These are phyloP conservation scores for Hypomontagnella monticulosa DNA, from an alignment of 495 filamentous ascomycete species.

Conservation along the genomic window DNA sequence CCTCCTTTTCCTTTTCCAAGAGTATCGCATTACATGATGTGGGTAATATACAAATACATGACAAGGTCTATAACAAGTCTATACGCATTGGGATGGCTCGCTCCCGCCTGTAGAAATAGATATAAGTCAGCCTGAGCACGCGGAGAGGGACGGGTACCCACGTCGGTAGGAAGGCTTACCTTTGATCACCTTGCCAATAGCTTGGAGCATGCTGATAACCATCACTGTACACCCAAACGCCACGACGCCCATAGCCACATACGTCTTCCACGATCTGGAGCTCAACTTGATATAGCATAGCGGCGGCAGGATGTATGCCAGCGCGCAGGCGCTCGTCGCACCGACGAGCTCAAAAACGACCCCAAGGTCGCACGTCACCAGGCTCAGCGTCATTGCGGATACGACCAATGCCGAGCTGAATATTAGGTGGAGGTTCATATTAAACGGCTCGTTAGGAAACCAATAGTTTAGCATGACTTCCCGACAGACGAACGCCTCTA, in stretches of 20 bases:
- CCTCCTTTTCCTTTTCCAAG: slow-evolving; percentile 21
- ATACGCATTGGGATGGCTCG: slow-evolving; percentile 46
- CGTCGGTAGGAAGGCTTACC: slow-evolving; percentile 46
- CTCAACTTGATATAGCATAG: slow-evolving; percentile 94
- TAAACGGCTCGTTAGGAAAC: slow-evolving; percentile 80
- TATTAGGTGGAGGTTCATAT: slow-evolving; percentile 83
- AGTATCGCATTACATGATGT: slow-evolving; percentile 27
- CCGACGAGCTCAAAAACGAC: slow-evolving; percentile 95
- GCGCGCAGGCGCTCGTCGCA: slow-evolving; percentile 89
- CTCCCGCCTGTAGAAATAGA: slow-evolving; percentile 38
- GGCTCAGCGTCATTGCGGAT: slow-evolving; percentile 75
- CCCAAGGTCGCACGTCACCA: slow-evolving; percentile 92
- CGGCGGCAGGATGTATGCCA: slow-evolving; percentile 95
- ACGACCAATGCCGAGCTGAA: slow-evolving; percentile 84
- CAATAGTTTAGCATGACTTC: slow-evolving; percentile 97
- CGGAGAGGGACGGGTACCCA: slow-evolving; percentile 25
- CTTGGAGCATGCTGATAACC: slow-evolving; percentile 81
- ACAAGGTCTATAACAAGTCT: slow-evolving; percentile 18
- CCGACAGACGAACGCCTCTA: slow-evolving; percentile 96
- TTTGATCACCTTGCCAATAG: slow-evolving; percentile 69
- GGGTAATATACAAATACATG: slow-evolving; percentile 39
- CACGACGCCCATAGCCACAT: slow-evolving; percentile 72
- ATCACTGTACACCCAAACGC: slow-evolving; percentile 85
- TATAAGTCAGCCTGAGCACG: slow-evolving; percentile 33
- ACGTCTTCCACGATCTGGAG: slow-evolving; percentile 77